Conservation (phyloP, 2,329 filamentous ascomycete species). For the Shiraia sp. region DNA sequence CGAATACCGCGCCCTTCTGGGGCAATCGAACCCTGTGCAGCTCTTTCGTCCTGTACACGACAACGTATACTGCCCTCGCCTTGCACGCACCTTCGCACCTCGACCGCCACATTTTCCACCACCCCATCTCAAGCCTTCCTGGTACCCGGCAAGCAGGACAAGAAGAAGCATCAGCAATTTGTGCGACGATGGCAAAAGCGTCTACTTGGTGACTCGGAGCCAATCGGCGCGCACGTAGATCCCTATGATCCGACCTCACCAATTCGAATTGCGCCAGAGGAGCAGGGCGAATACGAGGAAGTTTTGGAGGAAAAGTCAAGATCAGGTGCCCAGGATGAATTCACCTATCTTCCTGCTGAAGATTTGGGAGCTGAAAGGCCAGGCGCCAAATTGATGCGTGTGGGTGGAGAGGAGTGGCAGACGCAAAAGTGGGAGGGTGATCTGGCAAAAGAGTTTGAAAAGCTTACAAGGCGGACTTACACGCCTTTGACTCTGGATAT, state of each 20-base stretch:
- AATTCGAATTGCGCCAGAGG: constrained; percentile 40
- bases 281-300: constrained; percentile 40
- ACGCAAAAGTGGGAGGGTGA: constrained; percentile 35
- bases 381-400: constrained; percentile 50
- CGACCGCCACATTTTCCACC: constrained; percentile 36
- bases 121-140: constrained; percentile 29
- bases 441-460: constrained; percentile 39
- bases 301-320: constrained; percentile 30
- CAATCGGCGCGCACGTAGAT: constrained; percentile 43
- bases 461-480: constrained; percentile 37
- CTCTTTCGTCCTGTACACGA: constrained; percentile 16
- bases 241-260: constrained; percentile 43
- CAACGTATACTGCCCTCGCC: constrained; percentile 18
- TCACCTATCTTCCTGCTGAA: background rate
- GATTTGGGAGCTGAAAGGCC: background rate
- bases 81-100: constrained; percentile 19
- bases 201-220: constrained; percentile 40
- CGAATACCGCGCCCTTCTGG: constrained; percentile 42
- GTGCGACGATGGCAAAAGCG: constrained; percentile 43
- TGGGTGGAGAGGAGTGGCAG: constrained; percentile 56
- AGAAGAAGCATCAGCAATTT: constrained; percentile 42
- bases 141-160: constrained; percentile 36
- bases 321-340: background rate
- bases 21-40: constrained; percentile 34
- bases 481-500: constrained; percentile 35